phyloP scores from a whole-genome alignment of 2,329 filamentous ascomycete genomes.

The Rhynchosporium secalis region DNA sequence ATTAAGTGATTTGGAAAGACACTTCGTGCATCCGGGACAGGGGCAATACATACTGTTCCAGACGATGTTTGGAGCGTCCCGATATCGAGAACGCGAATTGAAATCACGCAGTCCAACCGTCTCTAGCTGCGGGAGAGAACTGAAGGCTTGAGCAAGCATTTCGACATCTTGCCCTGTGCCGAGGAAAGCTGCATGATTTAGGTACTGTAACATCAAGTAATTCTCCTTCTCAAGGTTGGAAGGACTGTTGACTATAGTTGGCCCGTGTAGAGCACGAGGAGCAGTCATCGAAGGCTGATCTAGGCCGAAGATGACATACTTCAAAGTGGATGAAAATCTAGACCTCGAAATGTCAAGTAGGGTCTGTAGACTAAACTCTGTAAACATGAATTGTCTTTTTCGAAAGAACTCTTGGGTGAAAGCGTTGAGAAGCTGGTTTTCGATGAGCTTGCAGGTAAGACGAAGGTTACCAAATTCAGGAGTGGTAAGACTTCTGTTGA shows the following conservation, averaged over 20 bases:
- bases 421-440: conserved; percentile 53
- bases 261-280: conserved; percentile 25
- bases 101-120: conserved; percentile 62
- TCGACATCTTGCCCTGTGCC: conserved; percentile 50
- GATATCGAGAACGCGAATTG: conserved; percentile 48
- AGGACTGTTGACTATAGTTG: not conserved
- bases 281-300: conserved; percentile 36
- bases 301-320: conserved; percentile 51
- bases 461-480: conserved; percentile 56
- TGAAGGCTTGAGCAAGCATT: conserved; percentile 58
- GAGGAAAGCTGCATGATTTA: conserved; percentile 33
- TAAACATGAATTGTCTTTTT: conserved; percentile 66
- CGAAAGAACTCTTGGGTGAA: conserved; percentile 65
- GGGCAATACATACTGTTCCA: conserved; percentile 45
- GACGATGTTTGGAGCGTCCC: conserved; percentile 45
- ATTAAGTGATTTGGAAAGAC: not conserved
- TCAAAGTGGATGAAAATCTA: conserved; percentile 44
- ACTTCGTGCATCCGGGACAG: not conserved
- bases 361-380: conserved; percentile 54
- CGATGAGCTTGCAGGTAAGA: conserved; percentile 54
- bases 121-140: conserved; percentile 53
- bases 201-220: conserved; percentile 4
- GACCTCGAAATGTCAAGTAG: conserved; percentile 42
- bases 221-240: not conserved
- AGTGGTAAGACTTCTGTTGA: conserved; percentile 55